Percentiles rank a stretch among this genome's conserved stretches.
Evolutionary conservation across 352 stramenopile species (phyloP).

Genomic region (Peronosclerospora sorghi): DNA sequence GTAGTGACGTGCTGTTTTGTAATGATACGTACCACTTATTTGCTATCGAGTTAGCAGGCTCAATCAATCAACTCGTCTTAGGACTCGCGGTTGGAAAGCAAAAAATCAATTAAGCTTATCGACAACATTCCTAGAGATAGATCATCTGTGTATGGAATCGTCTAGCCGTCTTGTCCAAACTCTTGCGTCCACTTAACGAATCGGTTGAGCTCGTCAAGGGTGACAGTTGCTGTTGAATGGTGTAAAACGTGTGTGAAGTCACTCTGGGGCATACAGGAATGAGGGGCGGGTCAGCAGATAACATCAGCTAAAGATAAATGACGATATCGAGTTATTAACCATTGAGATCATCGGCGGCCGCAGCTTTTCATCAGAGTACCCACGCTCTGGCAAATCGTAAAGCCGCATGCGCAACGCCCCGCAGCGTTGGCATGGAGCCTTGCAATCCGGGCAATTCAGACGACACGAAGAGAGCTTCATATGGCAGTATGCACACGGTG

Average conservation of each 20-base stretch:
- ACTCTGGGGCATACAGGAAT: constrained; percentile 29
- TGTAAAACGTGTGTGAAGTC: constrained; percentile 95
- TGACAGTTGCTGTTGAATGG: constrained; percentile 92
- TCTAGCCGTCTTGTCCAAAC: constrained; percentile 97
- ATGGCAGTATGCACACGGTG: constrained; percentile 79
- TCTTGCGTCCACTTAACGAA: constrained; percentile 98
- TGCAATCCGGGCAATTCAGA: constrained; percentile 55
- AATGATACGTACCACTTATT: constrained; percentile 72
- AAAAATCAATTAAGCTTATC: not conserved
- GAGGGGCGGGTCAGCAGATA: not conserved
- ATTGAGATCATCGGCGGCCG: constrained; percentile 79
- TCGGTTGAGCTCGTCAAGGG: constrained; percentile 91
- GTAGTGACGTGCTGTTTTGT: constrained; percentile 79
- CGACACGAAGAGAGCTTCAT: constrained; percentile 81
- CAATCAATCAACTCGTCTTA: constrained; percentile 24
- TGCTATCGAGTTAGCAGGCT: constrained; percentile 27
- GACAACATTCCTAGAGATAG: not conserved
- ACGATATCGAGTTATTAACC: constrained; percentile 25
- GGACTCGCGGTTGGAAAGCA: constrained; percentile 8
- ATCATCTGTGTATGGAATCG: constrained; percentile 12
- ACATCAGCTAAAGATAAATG: not conserved
- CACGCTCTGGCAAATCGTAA: constrained; percentile 72
- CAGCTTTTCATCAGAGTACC: constrained; percentile 78
- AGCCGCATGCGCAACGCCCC: constrained; percentile 74
- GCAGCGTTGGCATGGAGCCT: constrained; percentile 54